Percentiles rank a stretch among this genome's conserved stretches.
These are phyloP conservation scores for Cordyceps fumosorosea DNA, from an alignment of 2,329 filamentous ascomycete species.

Conservation along the genomic window DNA sequence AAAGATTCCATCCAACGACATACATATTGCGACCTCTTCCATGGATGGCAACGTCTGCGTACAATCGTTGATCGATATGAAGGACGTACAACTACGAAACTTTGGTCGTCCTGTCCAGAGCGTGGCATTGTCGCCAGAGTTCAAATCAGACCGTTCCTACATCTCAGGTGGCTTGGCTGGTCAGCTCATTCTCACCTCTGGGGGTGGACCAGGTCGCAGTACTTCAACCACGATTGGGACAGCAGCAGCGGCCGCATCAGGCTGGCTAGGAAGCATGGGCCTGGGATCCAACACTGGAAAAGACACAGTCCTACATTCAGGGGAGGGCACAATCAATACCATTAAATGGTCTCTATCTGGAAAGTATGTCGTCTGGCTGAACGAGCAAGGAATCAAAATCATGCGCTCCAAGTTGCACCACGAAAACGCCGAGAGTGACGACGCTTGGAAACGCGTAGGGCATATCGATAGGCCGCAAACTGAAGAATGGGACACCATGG, in stretches of 20 bases:
- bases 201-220: slow-evolving; percentile 70
- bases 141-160: slow-evolving; percentile 81
- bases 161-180: slow-evolving; percentile 86
- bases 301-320: slow-evolving; percentile 82
- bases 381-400: slow-evolving; percentile 95
- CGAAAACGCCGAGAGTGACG: slow-evolving; percentile 67
- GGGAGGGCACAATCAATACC: slow-evolving; percentile 82
- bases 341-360: slow-evolving; percentile 95
- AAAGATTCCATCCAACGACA: slow-evolving; percentile 77
- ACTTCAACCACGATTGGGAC: slow-evolving; percentile 82
- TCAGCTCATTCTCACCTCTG: slow-evolving; percentile 77
- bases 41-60: slow-evolving; percentile 95
- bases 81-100: slow-evolving; percentile 86
- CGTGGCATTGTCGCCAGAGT: slow-evolving; percentile 91
- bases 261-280: slow-evolving; percentile 87
- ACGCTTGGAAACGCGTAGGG: slow-evolving; percentile 89
- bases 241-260: slow-evolving; percentile 75
- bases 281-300: slow-evolving; percentile 71
- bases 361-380: slow-evolving; percentile 90
- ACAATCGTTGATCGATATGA: slow-evolving; percentile 76
- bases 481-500: slow-evolving; percentile 92
- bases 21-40: slow-evolving; percentile 88
- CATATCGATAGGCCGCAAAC: slow-evolving; percentile 86
- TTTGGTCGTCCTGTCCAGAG: slow-evolving; percentile 90
- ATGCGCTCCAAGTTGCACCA: slow-evolving; percentile 86